Evolutionary conservation across 2,329 filamentous ascomycete species (phyloP).

Genomic region (Alternaria viburni): DNA sequence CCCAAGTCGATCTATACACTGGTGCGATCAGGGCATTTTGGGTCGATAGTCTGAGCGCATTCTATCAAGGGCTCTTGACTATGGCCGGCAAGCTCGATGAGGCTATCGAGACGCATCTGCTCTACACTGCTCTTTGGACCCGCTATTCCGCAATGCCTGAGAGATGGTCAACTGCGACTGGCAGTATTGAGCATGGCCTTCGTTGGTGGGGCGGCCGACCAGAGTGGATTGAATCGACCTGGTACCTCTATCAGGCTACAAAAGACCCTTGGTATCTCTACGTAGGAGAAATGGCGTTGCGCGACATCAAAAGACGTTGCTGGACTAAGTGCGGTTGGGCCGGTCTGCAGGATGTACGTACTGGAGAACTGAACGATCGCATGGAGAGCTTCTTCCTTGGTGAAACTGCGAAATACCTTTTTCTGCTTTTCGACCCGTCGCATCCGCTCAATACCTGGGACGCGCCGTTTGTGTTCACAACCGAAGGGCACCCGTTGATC

Average conservation of each 20-base stretch:
- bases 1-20: constrained; percentile 86
- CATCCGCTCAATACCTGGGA: constrained; percentile 90
- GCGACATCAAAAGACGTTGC: constrained; percentile 86
- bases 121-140: constrained; percentile 94
- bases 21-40: constrained; percentile 89
- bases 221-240: constrained; percentile 96
- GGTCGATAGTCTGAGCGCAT: constrained; percentile 95
- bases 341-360: constrained; percentile 67
- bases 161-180: constrained; percentile 86
- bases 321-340: constrained; percentile 94
- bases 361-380: constrained; percentile 86
- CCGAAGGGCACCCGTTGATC: constrained; percentile 91
- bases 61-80: constrained; percentile 87
- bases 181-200: constrained; percentile 82
- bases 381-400: constrained; percentile 99
- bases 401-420: constrained; percentile 95
- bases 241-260: constrained; percentile 93
- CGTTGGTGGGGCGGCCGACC: constrained; percentile 95
- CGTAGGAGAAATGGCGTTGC: constrained; percentile 92
- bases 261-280: constrained; percentile 95
- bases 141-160: constrained; percentile 93
- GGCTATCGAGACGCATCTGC: constrained; percentile 84
- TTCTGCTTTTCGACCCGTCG: constrained; percentile 82
- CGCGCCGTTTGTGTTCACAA: constrained; percentile 89
- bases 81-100: constrained; percentile 90